Base-by-base conservation (phyloP, 192 early-diverging fungal genomes). In the Coemansia sp. region DNA sequence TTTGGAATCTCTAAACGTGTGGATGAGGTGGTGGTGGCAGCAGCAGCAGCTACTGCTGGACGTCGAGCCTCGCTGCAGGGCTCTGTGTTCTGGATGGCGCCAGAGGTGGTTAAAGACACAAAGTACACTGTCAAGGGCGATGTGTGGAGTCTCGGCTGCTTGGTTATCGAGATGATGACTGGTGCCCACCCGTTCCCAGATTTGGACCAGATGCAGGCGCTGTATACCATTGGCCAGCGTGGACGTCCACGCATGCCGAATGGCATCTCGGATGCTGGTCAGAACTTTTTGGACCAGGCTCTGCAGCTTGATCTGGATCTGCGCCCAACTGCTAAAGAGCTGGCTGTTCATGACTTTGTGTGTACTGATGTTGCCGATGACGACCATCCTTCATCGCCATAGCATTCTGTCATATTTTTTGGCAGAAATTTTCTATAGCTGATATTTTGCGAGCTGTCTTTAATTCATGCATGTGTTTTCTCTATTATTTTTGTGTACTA, bases 21-120 rank as follows among this genome's bases (percentile, higher is more conserved):
- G 2, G 91, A 93, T 70, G 88, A 91, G 54, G 82, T 79, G 39
- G 83, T 87, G 29, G 52, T 24, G 17, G 63, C 63, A 14, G 33
- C 33, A 36, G 68, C 82, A 21, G 69, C 68, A 4, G 70, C 57
- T 71, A 77, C 73, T 53, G 79, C 62, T 33, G 74, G 80, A 14
- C 83, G 86, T 17, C 76, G 89, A 52, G 92, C 82, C 61, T 96
- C 95, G 51, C 72, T 98, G 61, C 94, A 97, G 83, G 97, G 97
- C 1, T 94, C 94, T 0, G 89, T 98, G 27, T 94, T 93, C 77
- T 98, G 97, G 97, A 98, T 98, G 95, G 96, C 97, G n/a, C 97
- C 96, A 22, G 97, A 98, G 79, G 94, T 98, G 6, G 92, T 96
- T 56, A 92, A 93, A 74, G 90, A 93, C 74, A 93, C 91, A 4